Conservation (phyloP, 768 basidiomycete genomes). For the Naematelia aurantialba region DNA sequence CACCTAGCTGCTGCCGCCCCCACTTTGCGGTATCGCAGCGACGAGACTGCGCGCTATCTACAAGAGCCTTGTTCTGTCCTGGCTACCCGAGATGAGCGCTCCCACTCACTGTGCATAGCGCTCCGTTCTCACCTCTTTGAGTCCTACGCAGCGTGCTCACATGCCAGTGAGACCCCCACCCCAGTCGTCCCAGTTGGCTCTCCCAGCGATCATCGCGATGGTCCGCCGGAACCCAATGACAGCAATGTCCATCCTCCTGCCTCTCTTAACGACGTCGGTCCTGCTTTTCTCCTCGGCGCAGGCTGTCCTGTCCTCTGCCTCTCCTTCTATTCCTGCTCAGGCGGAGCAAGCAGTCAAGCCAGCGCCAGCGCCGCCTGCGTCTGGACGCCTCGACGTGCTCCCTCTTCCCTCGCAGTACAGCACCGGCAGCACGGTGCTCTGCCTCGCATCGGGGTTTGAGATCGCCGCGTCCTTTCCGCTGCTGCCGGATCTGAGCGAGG, state of each 20-base stretch:
- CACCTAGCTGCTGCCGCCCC: background rate
- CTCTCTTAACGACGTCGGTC: background rate
- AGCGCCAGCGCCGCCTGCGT: background rate
- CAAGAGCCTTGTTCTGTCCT: no score
- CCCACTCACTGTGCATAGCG: background rate
- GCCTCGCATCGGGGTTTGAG: background rate
- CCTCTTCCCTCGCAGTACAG: slow-evolving; percentile 9
- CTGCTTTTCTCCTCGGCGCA: background rate
- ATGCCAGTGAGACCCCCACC: background rate
- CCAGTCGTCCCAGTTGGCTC: no score
- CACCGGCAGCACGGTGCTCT: background rate
- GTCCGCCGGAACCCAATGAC: background rate
- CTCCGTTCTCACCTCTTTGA: background rate
- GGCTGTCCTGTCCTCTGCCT: background rate
- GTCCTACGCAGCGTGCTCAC: background rate
- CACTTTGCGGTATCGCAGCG: background rate
- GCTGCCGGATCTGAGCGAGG: background rate
- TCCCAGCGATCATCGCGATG: background rate
- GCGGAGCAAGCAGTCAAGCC: background rate
- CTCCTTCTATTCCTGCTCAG: background rate
- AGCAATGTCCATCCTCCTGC: background rate
- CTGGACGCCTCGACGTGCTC: slow-evolving; percentile 1
- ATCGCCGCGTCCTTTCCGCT: background rate
- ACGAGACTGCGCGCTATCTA: no score
- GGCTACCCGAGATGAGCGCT: no score